Conservation (phyloP, 192 early-diverging fungal species). For the Hyaloraphidium curvatum region DNA sequence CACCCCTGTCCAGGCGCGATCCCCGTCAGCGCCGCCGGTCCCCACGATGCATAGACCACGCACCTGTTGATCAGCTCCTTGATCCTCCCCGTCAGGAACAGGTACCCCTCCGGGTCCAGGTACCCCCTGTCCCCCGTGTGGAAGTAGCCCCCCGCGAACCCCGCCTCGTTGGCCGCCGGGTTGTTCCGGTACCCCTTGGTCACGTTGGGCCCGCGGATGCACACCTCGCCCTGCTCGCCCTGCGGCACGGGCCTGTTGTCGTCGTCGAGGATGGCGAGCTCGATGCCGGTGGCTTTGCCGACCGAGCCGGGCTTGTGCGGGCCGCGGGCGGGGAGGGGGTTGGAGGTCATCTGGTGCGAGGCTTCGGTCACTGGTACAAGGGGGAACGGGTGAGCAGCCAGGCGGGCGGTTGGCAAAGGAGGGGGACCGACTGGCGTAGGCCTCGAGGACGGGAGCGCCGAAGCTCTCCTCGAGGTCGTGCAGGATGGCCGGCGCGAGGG, state of each 20-base stretch:
- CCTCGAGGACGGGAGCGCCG: slow-evolving; percentile 49
- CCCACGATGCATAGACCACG: no score
- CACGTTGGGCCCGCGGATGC: slow-evolving; percentile 65
- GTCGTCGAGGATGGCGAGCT: slow-evolving; percentile 43
- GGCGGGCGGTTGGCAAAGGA: background rate
- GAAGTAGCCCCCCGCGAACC: slow-evolving; percentile 45
- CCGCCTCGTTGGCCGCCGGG: slow-evolving; percentile 32
- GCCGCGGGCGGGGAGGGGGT: slow-evolving; percentile 54
- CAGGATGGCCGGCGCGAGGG: slow-evolving; percentile 46
- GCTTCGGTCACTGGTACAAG: slow-evolving; percentile 56
- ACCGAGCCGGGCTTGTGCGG: slow-evolving; percentile 66
- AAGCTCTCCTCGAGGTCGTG: slow-evolving; percentile 40
- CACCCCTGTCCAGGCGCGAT: no score
- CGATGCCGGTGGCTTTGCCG: slow-evolving; percentile 52
- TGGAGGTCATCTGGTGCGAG: slow-evolving; percentile 72
- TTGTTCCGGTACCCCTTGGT: slow-evolving; percentile 59
- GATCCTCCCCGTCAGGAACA: slow-evolving; percentile 63
- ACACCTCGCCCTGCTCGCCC: slow-evolving; percentile 50
- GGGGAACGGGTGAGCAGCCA: background rate
- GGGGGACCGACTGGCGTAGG: background rate
- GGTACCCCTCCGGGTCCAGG: slow-evolving; percentile 49
- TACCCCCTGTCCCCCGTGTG: slow-evolving; percentile 24
- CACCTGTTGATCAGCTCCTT: slow-evolving; percentile 84
- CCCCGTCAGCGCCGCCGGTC: no score
- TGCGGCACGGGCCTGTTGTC: slow-evolving; percentile 13